Base-by-base conservation (phyloP, 495 filamentous ascomycete species). In the Podospora didyma region DNA sequence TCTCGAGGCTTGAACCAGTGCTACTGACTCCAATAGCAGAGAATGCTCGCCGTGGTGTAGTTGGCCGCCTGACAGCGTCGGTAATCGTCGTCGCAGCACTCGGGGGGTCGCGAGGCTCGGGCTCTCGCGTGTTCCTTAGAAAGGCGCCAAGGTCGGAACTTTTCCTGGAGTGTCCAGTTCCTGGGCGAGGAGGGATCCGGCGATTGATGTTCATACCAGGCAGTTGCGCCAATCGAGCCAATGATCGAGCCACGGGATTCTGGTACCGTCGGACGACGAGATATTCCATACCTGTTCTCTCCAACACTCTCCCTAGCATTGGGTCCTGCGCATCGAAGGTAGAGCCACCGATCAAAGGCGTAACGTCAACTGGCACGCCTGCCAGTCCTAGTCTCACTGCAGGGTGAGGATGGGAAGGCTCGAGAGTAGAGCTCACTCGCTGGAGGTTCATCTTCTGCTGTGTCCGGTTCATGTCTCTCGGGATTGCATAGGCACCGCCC, bases 401-500 rank as follows among this genome's bases (percentile, higher is more conserved):
- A 1, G 72, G 62, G 34, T 77, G 69, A 21, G 71, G 71, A 28
- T 77, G 75, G 11, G 77, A 55, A 4, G 80, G 75, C 53, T 88
- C 85, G n/a, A 87, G 77, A 57, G 75, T 79, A 5, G 85, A 86
- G 60, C 80, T 84, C 16, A 83, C 85, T 21, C 86, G 76, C 66
- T 89, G 84, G 1, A 89, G 79, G 72, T 86, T 82, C 12, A 89
- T 71, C 56, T 89, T 89, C 62, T 89, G 86, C 66, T 89, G 86
- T 5, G 83, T 88, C 20, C 86, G 75, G 53, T 81, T 86, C 56
- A 80, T 75, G 26, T 82, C 80, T 1, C 77, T 71, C 4, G 76
- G 76, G 46, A 69, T 61, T n/a, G 46, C 62, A 26, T 54, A 51
- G 11, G 59, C 53, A 9, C 26, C 9, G n/a, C 52, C 59, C 19